These are phyloP conservation scores for Epichloe baconii DNA, from an alignment of 2,329 filamentous ascomycete genomes.

Conservation along the genomic window DNA sequence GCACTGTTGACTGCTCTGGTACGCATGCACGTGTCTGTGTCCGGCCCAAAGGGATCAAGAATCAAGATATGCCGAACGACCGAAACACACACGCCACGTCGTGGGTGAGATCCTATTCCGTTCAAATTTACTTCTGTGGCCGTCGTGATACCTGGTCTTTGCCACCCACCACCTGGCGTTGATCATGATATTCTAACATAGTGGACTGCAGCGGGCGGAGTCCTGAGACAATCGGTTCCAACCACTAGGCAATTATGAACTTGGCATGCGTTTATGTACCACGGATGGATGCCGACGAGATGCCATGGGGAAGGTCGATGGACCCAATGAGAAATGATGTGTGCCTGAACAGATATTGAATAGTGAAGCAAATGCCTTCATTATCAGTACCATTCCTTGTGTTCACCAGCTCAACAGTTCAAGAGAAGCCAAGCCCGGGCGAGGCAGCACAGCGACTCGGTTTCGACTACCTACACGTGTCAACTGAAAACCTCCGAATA, in stretches of 20 bases:
- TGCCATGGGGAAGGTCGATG: background rate
- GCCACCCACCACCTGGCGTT: background rate
- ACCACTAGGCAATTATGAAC: background rate
- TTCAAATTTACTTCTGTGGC: background rate
- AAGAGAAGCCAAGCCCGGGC: background rate
- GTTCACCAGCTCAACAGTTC: background rate
- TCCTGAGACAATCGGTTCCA: background rate
- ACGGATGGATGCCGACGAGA: background rate
- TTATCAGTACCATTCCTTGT: background rate
- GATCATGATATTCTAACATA: background rate
- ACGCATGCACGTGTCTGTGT: background rate
- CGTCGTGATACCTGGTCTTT: background rate
- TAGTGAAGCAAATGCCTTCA: background rate
- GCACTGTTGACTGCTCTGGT: background rate
- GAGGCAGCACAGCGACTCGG: background rate
- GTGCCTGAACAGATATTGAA: background rate
- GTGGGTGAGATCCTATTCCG: too few species aligned
- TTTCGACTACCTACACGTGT: background rate
- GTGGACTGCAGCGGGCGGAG: background rate
- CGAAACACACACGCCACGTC: background rate
- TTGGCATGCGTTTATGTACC: background rate
- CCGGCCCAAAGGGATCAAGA: background rate
- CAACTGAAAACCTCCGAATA: background rate
- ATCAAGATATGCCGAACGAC: background rate
- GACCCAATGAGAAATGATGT: background rate